Base-by-base conservation (phyloP, 768 basidiomycete genomes). In the Mycena rebaudengoi region DNA sequence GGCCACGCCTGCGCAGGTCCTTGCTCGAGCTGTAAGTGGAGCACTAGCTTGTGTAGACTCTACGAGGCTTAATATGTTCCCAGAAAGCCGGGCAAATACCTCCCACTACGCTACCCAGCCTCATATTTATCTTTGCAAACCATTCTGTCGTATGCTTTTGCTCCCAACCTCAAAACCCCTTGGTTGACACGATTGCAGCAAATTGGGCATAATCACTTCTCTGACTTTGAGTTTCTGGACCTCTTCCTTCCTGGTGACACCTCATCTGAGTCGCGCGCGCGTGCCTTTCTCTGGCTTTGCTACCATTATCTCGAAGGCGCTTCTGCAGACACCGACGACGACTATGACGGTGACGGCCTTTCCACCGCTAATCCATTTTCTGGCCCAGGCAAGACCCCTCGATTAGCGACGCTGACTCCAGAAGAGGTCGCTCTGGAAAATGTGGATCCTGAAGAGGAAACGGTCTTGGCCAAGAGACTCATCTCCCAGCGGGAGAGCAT, bases 21-120 rank as follows among this genome's bases (percentile, higher is more conserved):
- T 88, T 30, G 70, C 79, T 37, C 82, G 82, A 68, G 77, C 78
- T 55, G 90, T 91, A 67, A 65, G 86, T 78, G 33, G 23, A 45
- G 28, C 21, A 43, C 56, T 67, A 40, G 51, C 48, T 32, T 23
- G 25, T 55, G 33, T 63, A 45, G 35, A 53, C 25, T 25, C 2
- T 18, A 10, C 2, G 28, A 33, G 26, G 6, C 46, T 58, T 63
- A 35, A 52, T 53, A 18, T 37, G 29, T 49, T 68, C 44, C 40
- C 67, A 81, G 80, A 83, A 82, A 75, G 75, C 79, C 44, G 83
- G 83, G 16, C 75, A 78, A 39, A 75, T 83, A 6, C 91, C 92
- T n/a, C 84, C 90, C 2, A 91, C 91, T 8, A 91, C 84, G 57
- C 81, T 91, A 32, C 85, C 86, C 52, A 91, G 92, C 71, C 81